Evolutionary conservation across 1,284 basidiomycete genomes (phyloP).

Genomic region (Malassezia sympodialis): DNA sequence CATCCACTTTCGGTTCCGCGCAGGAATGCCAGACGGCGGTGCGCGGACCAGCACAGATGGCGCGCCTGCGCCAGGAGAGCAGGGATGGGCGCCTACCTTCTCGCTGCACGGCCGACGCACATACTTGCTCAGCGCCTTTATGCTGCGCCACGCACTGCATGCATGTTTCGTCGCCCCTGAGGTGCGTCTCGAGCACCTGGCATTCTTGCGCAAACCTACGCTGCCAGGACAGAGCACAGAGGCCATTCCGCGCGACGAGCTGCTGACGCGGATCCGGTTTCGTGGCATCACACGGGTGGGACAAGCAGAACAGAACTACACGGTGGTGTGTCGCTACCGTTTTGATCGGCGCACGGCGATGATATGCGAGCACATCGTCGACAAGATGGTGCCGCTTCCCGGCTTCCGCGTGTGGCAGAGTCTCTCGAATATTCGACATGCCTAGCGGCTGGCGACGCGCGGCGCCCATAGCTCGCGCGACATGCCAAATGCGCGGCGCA

Average conservation of each 20-base stretch:
- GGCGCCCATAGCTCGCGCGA: constrained; percentile 6
- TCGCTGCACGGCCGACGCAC: constrained; percentile 9
- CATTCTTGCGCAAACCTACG: not conserved
- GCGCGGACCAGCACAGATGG: not conserved
- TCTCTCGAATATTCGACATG: constrained; percentile 6
- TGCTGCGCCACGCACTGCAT: constrained; percentile 8
- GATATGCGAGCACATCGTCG: constrained; percentile 34
- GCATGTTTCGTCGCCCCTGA: not conserved
- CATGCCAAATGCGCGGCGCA: constrained; percentile 11
- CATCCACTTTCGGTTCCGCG: constrained; percentile 12
- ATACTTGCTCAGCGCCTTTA: constrained; percentile 8
- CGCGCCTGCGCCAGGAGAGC: not conserved
- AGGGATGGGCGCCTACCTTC: constrained; percentile 7
- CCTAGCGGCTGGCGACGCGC: not conserved
- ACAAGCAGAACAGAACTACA: constrained; percentile 32
- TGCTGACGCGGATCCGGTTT: constrained; percentile 31
- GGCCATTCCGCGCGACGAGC: constrained; percentile 20
- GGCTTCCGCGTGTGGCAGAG: constrained; percentile 32
- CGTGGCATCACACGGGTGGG: constrained; percentile 31
- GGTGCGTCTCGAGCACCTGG: constrained; percentile 5
- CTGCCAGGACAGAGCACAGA: not conserved
- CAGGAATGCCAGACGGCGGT: not conserved
- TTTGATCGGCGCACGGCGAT: constrained; percentile 36
- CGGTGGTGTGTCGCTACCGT: constrained; percentile 39
- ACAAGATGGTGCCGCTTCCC: constrained; percentile 41